Percentiles rank a stretch among this genome's conserved stretches.
Evolutionary conservation across 2,329 filamentous ascomycete genomes (phyloP).

Genomic region (Aspergillus awamori): DNA sequence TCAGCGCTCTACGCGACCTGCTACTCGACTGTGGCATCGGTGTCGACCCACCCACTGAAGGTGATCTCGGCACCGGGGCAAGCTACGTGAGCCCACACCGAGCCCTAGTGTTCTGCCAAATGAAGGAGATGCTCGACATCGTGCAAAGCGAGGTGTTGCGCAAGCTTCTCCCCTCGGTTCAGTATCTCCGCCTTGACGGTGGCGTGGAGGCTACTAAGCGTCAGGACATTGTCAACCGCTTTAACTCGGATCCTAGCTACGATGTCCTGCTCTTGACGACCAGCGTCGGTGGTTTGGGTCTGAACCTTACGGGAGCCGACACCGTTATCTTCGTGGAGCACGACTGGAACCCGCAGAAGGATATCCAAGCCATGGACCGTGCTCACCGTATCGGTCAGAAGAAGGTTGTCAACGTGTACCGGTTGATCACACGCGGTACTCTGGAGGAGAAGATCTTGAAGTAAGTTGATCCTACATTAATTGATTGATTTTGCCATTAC

Average conservation of each 20-base stretch:
- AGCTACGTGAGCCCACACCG: slow-evolving; percentile 94
- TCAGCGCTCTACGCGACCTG: slow-evolving; percentile 84
- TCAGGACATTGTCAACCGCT: slow-evolving; percentile 97
- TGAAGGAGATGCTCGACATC: slow-evolving; percentile 99
- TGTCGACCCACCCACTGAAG: slow-evolving; percentile 61
- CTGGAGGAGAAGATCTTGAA: slow-evolving; percentile 96
- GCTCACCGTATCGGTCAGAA: slow-evolving; percentile 98
- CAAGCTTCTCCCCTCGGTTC: slow-evolving; percentile 86
- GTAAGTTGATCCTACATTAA: slow-evolving; percentile 48
- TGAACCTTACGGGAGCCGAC: slow-evolving; percentile 95
- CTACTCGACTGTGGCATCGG: slow-evolving; percentile 99
- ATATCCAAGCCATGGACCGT: slow-evolving; percentile 98
- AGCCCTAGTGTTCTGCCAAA: slow-evolving; percentile 96
- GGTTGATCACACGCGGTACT: slow-evolving; percentile 91
- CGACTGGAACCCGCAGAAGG: slow-evolving; percentile 99
- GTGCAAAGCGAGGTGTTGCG: slow-evolving; percentile 92
- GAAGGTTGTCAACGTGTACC: slow-evolving; percentile 99
- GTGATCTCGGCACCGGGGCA: slow-evolving; percentile 60
- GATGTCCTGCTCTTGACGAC: slow-evolving; percentile 93
- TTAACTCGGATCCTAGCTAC: slow-evolving; percentile 96
- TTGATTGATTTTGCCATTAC: slow-evolving; percentile 7
- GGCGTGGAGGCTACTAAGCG: slow-evolving; percentile 89
- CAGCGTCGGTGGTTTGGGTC: slow-evolving; percentile 87
- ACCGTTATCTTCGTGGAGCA: slow-evolving; percentile 99
- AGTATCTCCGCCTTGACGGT: slow-evolving; percentile 91